Evolutionary conservation across 2,329 filamentous ascomycete genomes (phyloP).

Genomic region (Fusarium sterilihyphosum): DNA sequence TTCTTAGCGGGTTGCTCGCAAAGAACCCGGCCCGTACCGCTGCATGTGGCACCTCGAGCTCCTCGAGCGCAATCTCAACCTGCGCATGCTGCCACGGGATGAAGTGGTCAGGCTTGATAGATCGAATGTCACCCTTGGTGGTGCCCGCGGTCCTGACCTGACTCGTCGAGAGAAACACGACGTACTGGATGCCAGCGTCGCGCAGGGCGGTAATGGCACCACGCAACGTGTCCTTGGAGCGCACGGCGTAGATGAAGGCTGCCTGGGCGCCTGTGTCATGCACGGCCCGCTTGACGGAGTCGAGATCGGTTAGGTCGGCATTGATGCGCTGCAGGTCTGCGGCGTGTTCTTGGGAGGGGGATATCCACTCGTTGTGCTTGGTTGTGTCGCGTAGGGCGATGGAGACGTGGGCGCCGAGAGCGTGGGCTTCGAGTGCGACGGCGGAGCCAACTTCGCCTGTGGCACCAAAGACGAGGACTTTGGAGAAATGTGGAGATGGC

Average conservation of each 20-base stretch:
- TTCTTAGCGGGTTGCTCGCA: not conserved
- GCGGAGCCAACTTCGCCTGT: slow-evolving; percentile 4
- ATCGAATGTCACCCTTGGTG: not conserved
- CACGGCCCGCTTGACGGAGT: not conserved
- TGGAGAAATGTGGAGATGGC: not conserved
- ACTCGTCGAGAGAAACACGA: not conserved
- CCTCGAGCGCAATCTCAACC: not conserved
- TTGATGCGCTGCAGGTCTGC: not conserved
- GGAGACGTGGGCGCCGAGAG: not conserved
- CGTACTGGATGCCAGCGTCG: not conserved
- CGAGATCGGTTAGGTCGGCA: not conserved
- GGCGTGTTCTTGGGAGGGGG: not conserved
- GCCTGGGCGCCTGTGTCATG: not conserved
- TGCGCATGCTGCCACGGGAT: not conserved
- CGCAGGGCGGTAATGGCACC: not conserved
- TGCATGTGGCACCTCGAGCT: not conserved
- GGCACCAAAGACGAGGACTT: slow-evolving; percentile 5
- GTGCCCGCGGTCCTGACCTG: not conserved
- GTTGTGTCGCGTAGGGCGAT: not conserved
- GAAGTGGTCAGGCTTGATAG: not conserved
- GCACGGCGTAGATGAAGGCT: not conserved
- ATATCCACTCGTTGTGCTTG: not conserved
- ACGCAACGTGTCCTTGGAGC: not conserved
- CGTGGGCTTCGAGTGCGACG: not conserved
- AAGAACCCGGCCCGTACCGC: not conserved